phyloP scores from a whole-genome alignment of 2,329 filamentous ascomycete species.

The Fusarium tjaetaba region DNA sequence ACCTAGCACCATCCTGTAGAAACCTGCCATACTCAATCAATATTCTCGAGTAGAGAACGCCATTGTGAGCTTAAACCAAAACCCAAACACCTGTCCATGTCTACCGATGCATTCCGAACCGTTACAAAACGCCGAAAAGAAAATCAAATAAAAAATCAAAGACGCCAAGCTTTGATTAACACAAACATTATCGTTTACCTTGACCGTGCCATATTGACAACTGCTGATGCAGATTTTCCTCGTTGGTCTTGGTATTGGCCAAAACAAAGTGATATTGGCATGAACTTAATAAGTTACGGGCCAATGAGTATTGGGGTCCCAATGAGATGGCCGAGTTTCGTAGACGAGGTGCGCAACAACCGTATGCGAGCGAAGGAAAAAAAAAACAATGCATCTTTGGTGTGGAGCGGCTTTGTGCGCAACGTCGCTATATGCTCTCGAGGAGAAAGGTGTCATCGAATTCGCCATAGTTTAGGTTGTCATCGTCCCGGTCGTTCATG shows the following conservation, averaged over 20 bases:
- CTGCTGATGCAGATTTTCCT: background rate
- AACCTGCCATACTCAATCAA: background rate
- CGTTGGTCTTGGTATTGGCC: background rate
- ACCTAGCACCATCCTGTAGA: constrained; percentile 12
- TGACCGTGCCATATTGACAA: background rate
- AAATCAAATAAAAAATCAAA: background rate
- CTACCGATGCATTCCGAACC: constrained; percentile 2
- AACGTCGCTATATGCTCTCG: constrained; percentile 34
- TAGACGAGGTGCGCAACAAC: background rate
- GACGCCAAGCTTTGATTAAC: background rate
- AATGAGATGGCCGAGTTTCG: background rate
- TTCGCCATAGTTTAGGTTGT: constrained; percentile 52
- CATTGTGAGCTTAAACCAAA: background rate
- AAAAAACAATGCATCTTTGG: background rate
- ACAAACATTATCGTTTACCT: background rate
- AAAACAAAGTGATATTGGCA: background rate
- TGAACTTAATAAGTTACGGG: background rate
- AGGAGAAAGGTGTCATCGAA: constrained; percentile 60
- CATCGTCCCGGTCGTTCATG: constrained; percentile 53
- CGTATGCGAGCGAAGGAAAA: background rate
- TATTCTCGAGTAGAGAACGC: background rate
- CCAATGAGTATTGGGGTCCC: background rate
- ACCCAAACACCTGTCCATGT: constrained; percentile 11
- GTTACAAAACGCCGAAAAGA: background rate
- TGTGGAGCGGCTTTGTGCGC: background rate